Evolutionary conservation across 140 eudicot species (phyloP).

Genomic region (Oenanthe javanica): DNA sequence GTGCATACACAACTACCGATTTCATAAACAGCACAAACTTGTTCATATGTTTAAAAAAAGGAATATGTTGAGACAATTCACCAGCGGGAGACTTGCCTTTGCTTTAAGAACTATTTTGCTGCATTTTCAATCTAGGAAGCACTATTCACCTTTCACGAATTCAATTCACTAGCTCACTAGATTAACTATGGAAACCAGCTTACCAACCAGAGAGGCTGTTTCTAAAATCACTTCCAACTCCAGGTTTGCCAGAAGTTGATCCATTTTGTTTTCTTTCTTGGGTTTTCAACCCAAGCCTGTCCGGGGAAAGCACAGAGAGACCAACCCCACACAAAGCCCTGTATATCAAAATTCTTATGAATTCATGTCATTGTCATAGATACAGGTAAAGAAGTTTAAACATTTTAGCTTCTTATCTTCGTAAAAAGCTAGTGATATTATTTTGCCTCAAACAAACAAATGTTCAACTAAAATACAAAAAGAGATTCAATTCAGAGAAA

Average conservation of each 20-base stretch:
- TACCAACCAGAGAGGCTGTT: not conserved
- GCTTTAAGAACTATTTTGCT: not conserved
- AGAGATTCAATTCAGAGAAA: not conserved
- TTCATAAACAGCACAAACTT: no score
- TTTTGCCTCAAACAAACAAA: not conserved
- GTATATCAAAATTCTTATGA: not conserved
- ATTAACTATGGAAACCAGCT: not conserved
- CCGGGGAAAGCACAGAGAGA: not conserved
- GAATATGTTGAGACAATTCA: not conserved
- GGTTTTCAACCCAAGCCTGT: not conserved
- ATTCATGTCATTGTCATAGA: not conserved
- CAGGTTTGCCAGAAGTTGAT: not conserved
- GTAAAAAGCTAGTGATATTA: not conserved
- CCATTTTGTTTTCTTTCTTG: no score
- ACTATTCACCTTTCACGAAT: no score
- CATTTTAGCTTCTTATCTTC: not conserved
- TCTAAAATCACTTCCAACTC: not conserved
- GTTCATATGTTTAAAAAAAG: no score
- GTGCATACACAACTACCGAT: no score
- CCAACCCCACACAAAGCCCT: not conserved
- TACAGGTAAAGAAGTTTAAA: not conserved
- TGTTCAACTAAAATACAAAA: not conserved
- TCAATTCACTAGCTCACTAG: not conserved
- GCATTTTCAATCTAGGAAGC: not conserved
- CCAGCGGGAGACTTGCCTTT: not conserved